A percentile compares a stretch with the other conserved stretches of the same genome.
Evolutionary conservation across 2,329 filamentous ascomycete species (phyloP).

Genomic region (Microsporum audouinii): DNA sequence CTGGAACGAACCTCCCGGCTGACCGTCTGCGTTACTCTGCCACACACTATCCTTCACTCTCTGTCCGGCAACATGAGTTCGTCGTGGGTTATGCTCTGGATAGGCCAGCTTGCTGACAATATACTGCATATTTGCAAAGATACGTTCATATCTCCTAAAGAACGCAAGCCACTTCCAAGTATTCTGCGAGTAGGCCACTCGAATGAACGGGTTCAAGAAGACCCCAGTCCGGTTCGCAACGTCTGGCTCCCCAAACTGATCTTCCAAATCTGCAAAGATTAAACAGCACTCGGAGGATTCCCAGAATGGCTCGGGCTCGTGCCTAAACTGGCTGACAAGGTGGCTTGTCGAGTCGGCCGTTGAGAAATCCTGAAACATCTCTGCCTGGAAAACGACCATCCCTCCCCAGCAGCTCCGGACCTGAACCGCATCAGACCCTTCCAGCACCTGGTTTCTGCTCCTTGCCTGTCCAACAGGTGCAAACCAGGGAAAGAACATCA

Average conservation of each 20-base stretch:
- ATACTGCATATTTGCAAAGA: slow-evolving; percentile 11
- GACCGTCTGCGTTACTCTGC: not conserved
- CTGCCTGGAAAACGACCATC: slow-evolving; percentile 10
- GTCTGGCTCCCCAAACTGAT: slow-evolving; percentile 4
- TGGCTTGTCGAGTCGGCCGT: not conserved
- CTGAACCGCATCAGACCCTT: slow-evolving; percentile 7
- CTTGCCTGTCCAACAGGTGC: slow-evolving; percentile 3
- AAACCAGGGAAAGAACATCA: slow-evolving; percentile 12
- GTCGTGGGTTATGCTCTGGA: slow-evolving; percentile 12
- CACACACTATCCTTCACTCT: slow-evolving; percentile 5
- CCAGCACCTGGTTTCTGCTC: slow-evolving; percentile 8
- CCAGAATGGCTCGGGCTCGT: slow-evolving; percentile 8
- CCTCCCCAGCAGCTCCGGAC: slow-evolving; percentile 13
- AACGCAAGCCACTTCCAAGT: slow-evolving; percentile 9
- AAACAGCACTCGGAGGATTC: slow-evolving; percentile 11
- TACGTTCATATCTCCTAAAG: slow-evolving; percentile 10
- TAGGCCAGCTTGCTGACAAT: slow-evolving; percentile 10
- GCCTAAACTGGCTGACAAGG: not conserved
- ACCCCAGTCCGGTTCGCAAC: slow-evolving; percentile 4
- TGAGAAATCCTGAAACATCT: not conserved
- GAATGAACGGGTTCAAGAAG: slow-evolving; percentile 9
- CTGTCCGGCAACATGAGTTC: slow-evolving; percentile 4
- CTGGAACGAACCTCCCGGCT: slow-evolving; percentile 7
- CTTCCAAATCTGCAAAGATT: slow-evolving; percentile 10
- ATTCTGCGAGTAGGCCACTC: slow-evolving; percentile 8